Conservation (phyloP, 2,329 filamentous ascomycete species). For the Teratosphaeria nubilosa region DNA sequence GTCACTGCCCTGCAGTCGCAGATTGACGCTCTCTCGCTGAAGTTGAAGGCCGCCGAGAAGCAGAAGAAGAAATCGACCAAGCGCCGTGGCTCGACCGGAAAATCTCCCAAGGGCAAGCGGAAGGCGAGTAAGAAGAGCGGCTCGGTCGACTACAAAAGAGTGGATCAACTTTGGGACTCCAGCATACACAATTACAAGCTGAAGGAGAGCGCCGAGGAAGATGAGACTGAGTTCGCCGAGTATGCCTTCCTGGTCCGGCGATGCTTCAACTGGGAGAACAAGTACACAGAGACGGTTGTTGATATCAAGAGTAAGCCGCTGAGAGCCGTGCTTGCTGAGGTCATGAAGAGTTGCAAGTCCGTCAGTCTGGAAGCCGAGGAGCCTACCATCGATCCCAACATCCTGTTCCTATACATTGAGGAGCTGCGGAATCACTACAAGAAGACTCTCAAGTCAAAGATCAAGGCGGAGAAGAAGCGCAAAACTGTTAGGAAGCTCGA, state of each 20-base stretch:
- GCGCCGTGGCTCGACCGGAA: constrained; percentile 5
- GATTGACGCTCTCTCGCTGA: constrained; percentile 10
- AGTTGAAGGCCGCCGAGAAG: constrained; percentile 14
- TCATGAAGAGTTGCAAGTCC: constrained; percentile 68
- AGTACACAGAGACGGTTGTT: constrained; percentile 62
- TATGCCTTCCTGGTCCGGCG: constrained; percentile 77
- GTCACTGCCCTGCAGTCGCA: constrained; percentile 1
- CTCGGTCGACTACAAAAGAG: constrained; percentile 57
- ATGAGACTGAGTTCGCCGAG: constrained; percentile 62
- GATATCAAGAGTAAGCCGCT: constrained; percentile 79
- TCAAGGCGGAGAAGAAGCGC: constrained; percentile 50
- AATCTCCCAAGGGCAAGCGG: constrained; percentile 11
- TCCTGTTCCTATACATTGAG: constrained; percentile 56
- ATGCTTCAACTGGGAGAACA: constrained; percentile 75
- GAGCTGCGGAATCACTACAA: constrained; percentile 54
- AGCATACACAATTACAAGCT: constrained; percentile 56
- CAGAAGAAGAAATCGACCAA: constrained; percentile 10
- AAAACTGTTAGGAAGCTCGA: constrained; percentile 50
- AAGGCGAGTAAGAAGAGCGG: constrained; percentile 25
- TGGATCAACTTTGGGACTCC: constrained; percentile 52
- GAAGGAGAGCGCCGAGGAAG: constrained; percentile 54
- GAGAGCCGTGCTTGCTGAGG: constrained; percentile 57
- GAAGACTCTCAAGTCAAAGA: constrained; percentile 53
- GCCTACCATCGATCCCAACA: constrained; percentile 49
- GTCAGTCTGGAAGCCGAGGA: constrained; percentile 72